Conservation (phyloP, 192 early-diverging fungal genomes). For the Podila horticola region DNA sequence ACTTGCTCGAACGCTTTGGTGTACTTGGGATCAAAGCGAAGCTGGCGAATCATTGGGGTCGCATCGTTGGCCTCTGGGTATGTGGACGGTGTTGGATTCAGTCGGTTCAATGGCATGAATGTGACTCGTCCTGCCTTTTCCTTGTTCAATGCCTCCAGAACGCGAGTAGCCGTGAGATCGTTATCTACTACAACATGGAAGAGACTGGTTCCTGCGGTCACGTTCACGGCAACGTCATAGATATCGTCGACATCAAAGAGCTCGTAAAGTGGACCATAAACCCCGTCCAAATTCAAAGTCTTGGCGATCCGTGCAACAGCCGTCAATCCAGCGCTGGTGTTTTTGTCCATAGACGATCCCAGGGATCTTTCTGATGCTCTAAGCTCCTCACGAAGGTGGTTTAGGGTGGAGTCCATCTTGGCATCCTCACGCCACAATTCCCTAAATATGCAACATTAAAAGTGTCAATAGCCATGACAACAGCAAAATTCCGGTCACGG, state of each 20-base stretch:
- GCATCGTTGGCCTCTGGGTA: slow-evolving; percentile 79
- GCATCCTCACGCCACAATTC: slow-evolving; percentile 93
- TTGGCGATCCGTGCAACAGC: slow-evolving; percentile 77
- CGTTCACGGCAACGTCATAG: slow-evolving; percentile 89
- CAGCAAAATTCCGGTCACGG: not conserved
- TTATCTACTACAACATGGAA: slow-evolving; percentile 98
- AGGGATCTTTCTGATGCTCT: slow-evolving; percentile 78
- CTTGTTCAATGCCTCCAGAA: slow-evolving; percentile 69
- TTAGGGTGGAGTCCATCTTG: slow-evolving; percentile 68
- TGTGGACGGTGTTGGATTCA: slow-evolving; percentile 66
- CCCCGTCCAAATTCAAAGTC: slow-evolving; percentile 70
- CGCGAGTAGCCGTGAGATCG: slow-evolving; percentile 85
- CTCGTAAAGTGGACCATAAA: slow-evolving; percentile 93
- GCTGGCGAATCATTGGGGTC: slow-evolving; percentile 84
- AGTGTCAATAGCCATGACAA: not conserved
- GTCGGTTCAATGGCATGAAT: slow-evolving; percentile 94
- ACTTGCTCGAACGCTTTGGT: slow-evolving; percentile 87
- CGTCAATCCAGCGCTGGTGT: slow-evolving; percentile 82
- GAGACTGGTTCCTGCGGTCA: slow-evolving; percentile 85
- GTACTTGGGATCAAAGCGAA: slow-evolving; percentile 77
- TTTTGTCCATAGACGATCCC: slow-evolving; percentile 82
- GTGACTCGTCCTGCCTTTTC: slow-evolving; percentile 87
- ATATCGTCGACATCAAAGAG: slow-evolving; percentile 89
- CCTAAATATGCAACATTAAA: slow-evolving; percentile 41
- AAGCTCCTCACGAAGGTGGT: slow-evolving; percentile 78